Evolutionary conservation across 345 rosid species (phyloP).

Genomic region (Aegle marmelos): DNA sequence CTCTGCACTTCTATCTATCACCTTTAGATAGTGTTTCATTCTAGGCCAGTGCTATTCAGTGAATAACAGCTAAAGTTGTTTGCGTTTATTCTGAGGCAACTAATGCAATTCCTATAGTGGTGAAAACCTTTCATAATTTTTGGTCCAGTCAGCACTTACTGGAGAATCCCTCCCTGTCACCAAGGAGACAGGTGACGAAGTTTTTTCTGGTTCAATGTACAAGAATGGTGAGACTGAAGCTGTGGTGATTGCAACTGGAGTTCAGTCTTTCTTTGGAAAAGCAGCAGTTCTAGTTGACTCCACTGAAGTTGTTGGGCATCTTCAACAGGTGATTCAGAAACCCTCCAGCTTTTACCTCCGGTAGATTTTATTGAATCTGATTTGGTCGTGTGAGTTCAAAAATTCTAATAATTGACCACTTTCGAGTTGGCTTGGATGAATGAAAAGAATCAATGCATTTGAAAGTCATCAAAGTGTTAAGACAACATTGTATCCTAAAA

Average conservation of each 20-base stretch:
- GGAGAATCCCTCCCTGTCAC: slow-evolving; percentile 95
- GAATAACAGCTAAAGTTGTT: background rate
- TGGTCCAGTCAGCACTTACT: slow-evolving; percentile 73
- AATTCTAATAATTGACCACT: background rate
- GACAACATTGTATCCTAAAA: background rate
- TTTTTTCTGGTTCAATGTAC: slow-evolving; percentile 89
- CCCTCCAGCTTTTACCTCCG: background rate
- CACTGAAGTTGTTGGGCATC: slow-evolving; percentile 79
- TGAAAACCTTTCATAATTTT: slow-evolving; percentile 5
- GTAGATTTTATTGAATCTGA: background rate
- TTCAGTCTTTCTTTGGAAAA: slow-evolving; percentile 82
- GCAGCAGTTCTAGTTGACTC: slow-evolving; percentile 85
- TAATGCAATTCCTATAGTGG: background rate
- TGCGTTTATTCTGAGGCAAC: background rate
- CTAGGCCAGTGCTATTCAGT: background rate
- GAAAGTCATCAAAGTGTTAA: background rate
- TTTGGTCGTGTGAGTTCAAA: background rate
- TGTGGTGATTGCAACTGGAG: slow-evolving; percentile 91
- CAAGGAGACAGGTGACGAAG: slow-evolving; percentile 86
- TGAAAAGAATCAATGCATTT: background rate
- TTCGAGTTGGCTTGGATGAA: background rate
- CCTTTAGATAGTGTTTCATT: slow-evolving; percentile 1
- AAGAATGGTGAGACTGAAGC: slow-evolving; percentile 97
- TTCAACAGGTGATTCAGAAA: slow-evolving; percentile 61
- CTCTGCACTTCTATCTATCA: background rate